These are phyloP conservation scores for Penicillium soppii DNA, from an alignment of 495 filamentous ascomycete genomes.

Conservation along the genomic window DNA sequence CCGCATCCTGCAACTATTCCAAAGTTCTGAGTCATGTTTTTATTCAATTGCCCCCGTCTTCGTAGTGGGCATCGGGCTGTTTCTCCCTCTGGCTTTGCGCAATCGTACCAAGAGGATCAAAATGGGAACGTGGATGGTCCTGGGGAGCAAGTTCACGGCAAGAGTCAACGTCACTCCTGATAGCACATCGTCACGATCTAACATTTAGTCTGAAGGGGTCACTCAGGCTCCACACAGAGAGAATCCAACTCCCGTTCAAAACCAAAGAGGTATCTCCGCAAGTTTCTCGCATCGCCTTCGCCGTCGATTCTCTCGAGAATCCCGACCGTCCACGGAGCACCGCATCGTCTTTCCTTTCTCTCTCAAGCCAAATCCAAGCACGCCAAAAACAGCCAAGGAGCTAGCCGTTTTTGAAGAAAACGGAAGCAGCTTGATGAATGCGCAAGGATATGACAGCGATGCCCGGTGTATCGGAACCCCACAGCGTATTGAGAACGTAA, in stretches of 20 bases:
- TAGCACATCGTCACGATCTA: not conserved
- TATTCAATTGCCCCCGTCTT: conserved; percentile 1
- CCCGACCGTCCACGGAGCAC: conserved; percentile 11
- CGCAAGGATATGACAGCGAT: conserved; percentile 47
- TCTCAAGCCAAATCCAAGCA: conserved; percentile 19
- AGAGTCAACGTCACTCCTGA: not conserved
- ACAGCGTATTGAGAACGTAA: conserved; percentile 11
- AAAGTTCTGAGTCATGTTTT: not conserved
- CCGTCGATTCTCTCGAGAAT: conserved; percentile 37
- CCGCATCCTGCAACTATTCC: not conserved
- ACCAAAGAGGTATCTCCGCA: not conserved
- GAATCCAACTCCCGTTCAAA: not conserved
- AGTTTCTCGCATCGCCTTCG: conserved; percentile 35
- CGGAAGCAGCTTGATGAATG: conserved; percentile 41
- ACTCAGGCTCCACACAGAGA: not conserved
- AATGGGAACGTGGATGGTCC: not conserved
- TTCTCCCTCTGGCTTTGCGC: not conserved
- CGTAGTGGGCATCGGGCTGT: not conserved
- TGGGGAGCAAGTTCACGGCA: not conserved
- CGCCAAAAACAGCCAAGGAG: not conserved
- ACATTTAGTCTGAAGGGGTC: not conserved
- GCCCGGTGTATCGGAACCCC: conserved; percentile 40
- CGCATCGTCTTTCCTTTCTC: conserved; percentile 21
- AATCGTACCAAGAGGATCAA: conserved; percentile 1
- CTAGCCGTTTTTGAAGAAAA: conserved; percentile 18